Conservation (phyloP, 352 stramenopile species). For the Phytopythium litorale region DNA sequence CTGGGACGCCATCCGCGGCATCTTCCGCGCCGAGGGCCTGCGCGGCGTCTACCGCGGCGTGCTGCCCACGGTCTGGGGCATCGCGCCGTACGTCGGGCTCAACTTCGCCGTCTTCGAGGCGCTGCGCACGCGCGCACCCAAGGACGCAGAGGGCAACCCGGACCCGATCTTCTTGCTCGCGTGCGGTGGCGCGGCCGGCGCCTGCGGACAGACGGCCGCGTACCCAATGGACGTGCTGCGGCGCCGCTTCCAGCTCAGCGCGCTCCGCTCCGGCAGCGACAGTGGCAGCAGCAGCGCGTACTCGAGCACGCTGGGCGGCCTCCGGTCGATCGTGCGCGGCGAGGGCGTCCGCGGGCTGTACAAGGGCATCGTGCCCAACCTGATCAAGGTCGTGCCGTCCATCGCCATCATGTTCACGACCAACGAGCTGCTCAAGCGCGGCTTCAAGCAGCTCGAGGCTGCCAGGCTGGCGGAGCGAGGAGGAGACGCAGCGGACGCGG, state of each 20-base stretch:
- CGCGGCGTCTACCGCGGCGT: constrained; percentile 58
- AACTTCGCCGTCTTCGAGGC: constrained; percentile 81
- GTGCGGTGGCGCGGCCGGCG: constrained; percentile 60
- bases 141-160: constrained; percentile 41
- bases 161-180: constrained; percentile 51
- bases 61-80: constrained; percentile 56
- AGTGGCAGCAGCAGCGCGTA: constrained; percentile 22
- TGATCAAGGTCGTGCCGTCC: constrained; percentile 76
- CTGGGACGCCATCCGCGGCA: constrained; percentile 46
- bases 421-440: constrained; percentile 67
- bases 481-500: background rate
- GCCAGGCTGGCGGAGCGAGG: background rate
- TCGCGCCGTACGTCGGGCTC: constrained; percentile 70
- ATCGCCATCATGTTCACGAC: constrained; percentile 83
- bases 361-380: constrained; percentile 63
- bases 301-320: constrained; percentile 42
- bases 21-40: constrained; percentile 50
- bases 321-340: constrained; percentile 40
- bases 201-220: constrained; percentile 61
- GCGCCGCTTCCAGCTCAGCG: constrained; percentile 65
- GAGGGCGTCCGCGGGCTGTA: constrained; percentile 63
- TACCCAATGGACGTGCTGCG: constrained; percentile 80
- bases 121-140: constrained; percentile 37
- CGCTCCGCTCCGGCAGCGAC: constrained; percentile 14
- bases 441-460: constrained; percentile 20